Base-by-base conservation (phyloP, 768 basidiomycete species). In the Boletellus ananas region DNA sequence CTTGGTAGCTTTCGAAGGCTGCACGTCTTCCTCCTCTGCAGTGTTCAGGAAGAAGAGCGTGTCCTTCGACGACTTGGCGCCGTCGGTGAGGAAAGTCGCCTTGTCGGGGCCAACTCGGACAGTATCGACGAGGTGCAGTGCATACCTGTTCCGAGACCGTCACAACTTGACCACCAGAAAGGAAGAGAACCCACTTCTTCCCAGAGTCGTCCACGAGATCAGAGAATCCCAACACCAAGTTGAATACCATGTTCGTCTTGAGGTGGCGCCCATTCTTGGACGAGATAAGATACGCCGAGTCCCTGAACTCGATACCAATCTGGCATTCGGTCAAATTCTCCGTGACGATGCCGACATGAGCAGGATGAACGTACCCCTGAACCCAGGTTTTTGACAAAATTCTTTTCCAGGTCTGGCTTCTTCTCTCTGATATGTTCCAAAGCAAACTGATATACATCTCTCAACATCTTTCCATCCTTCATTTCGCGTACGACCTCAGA, bases 301-400 rank as follows among this genome's bases (percentile, higher is more conserved):
- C 95, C 36, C 94, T 83, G 72, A 94, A 97, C 67, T 99, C 95
- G 64, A 97, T 82, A 6, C 95, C 95, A 67, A 85, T 97, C 94
- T 97, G 58, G n/a, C 18, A 40, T 34, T 33, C 12, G 17, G 31
- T 60, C 34, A 54, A 34, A 18, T 35, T 35, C 5, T 5, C 20
- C 10, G 17, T 11, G 5, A 33, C 6, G 10, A 11, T 39, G 27
- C 14, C 4, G 13, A 41, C 45, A 38, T 6, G n/a, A 42, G 21
- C 27, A 43, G 16, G 3, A 16, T 36, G 1, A 20, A 72, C 85
- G 59, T 66, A 95, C 94, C 20, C 84, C 88, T 64, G 94, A 94
- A 2, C 95, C 95, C 45, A 94, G 72, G 54, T 81, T 91, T 74
- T 96, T 99, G 29, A 85, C 83, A 51, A 97, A 89, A 60, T 87